Base-by-base conservation (phyloP, 345 rosid genomes). In the Limnanthes douglasii region DNA sequence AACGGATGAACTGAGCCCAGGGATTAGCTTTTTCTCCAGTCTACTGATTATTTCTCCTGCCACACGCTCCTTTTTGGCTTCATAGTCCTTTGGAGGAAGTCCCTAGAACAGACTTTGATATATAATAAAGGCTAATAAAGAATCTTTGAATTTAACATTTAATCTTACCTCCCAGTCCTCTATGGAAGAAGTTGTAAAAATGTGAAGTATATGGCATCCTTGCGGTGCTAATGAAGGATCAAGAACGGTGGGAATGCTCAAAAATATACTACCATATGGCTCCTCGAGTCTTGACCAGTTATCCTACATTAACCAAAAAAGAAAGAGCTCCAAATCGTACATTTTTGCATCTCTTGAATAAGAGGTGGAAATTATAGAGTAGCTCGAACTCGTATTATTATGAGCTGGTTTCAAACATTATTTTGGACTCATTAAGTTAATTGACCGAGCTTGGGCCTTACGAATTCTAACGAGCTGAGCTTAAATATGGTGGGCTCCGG, bases 181-280 rank as follows among this genome's bases (percentile, higher is more conserved):
- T 6, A 83, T 68, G 9, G 94, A 64, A 32, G 94, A 79, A 39
- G 77, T 77, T 34, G 95, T 77, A 54, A 90, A 83, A 60, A 90
- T 61, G 53, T 90, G 98, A 22, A 90, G 75, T 56, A 90, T 79
- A 57, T 90, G 98, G 33, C 48, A 61, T 8, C 84, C 92, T 25
- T 59, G 48, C 7, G 95, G 98, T 62, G 98, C 86, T 57, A 90
- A 48, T 5, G 82, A 74, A 25, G 90, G 53, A 67, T 90, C 94
- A 36, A 90, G 94, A 53, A 83, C 44, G 9, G 98, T 83, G 8
- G 98, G 94, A 64, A 90, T 90, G 65, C 98, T 90, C 53, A 90
- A 59, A 54, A 90, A 83, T 58, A 90, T 79, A 51, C 98, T 90
- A 18, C 94, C 98, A 59, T 83, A 90, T 31, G 92, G 66, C 53